Evolutionary conservation across 1,284 basidiomycete species (phyloP), one percentile per base, ranked within the genome.

Genomic region (Melampsora larici-populina): DNA sequence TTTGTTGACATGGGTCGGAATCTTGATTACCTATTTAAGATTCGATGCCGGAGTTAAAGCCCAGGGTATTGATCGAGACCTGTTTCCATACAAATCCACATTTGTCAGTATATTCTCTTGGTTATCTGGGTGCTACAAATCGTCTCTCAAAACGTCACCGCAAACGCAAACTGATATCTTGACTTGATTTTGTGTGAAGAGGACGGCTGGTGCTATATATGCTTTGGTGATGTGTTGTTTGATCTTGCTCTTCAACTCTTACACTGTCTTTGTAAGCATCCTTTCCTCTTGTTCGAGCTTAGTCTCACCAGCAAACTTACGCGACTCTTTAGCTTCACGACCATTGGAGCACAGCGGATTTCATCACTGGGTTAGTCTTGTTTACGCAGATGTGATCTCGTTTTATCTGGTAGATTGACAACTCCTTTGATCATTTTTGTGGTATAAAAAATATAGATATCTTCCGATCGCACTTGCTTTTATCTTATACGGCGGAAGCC

Each of bases 1-100:
- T 60, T 84, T 91, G 75, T 86, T 92, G 85, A 91, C 91, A 15
- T 96, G 93, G 93, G 90, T 91, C 81, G 91, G 89, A 79, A 95
- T 95, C 82, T 87, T 86, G 51, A 80, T 93, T 71, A 91, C 90
- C 5, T 93, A 94, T 83, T 84, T 92, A 76, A 89, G 91, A 48
- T 95, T 94, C 86, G 87, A 92, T 82, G 83, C 86, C 6, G 93
- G 92, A 55, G 82, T 91, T 83, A 89, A 90, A 82, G 89, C 85
- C 0, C 93, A 95, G 82, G 91, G 91, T 29, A 87, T 89, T 79
- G 86, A 90, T 79, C 87, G 92, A 67, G 84, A 79, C 7, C 86
- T 84, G 1, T 86, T 96, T 11, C 93, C 93, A 0, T 94, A 87
- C 83, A 82, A 82, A 11, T 88, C 88, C 2, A 83, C 82, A 18